A percentile compares a stretch with the other conserved stretches of the same genome.
These are phyloP conservation scores for Aspergillus ostianus DNA, from an alignment of 495 filamentous ascomycete genomes.

Conservation along the genomic window DNA sequence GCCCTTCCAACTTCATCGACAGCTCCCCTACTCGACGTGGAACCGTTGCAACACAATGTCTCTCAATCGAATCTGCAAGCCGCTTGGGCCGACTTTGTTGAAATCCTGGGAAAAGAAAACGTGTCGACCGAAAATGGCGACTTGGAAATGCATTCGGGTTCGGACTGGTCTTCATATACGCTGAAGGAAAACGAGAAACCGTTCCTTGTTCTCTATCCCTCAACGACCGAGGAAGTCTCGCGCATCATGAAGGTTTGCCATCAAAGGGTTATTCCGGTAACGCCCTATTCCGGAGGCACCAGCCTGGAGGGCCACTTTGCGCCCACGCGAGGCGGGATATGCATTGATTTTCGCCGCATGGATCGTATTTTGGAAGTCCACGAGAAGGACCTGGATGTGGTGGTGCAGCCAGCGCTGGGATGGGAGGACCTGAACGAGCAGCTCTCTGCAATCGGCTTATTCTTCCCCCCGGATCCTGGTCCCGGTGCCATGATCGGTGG, in stretches of 20 bases:
- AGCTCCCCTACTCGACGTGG: constrained; percentile 59
- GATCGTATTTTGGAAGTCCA: constrained; percentile 56
- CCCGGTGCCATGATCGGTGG: constrained; percentile 68
- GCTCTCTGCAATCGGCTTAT: constrained; percentile 53
- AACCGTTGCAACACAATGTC: constrained; percentile 66
- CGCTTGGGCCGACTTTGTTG: constrained; percentile 87
- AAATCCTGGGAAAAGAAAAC: constrained; percentile 79
- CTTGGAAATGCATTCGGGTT: constrained; percentile 69
- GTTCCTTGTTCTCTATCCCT: constrained; percentile 51
- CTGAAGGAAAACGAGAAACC: constrained; percentile 45
- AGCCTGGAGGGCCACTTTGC: constrained; percentile 64
- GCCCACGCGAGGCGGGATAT: constrained; percentile 59
- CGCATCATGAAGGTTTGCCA: constrained; percentile 65
- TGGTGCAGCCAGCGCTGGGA: constrained; percentile 65
- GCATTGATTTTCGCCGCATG: constrained; percentile 65
- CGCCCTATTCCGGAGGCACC: constrained; percentile 62
- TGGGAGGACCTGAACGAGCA: constrained; percentile 63
- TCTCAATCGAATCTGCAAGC: constrained; percentile 78
- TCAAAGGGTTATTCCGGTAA: constrained; percentile 58
- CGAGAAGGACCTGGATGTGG: constrained; percentile 59
- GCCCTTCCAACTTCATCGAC: constrained; percentile 69
- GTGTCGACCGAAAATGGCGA: constrained; percentile 73
- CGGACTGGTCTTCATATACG: constrained; percentile 85
- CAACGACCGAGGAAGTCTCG: constrained; percentile 54
- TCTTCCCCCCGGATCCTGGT: constrained; percentile 67